These are phyloP conservation scores for Candida gigantensis DNA, from an alignment of 1,139 yeast species.

Conservation along the genomic window DNA sequence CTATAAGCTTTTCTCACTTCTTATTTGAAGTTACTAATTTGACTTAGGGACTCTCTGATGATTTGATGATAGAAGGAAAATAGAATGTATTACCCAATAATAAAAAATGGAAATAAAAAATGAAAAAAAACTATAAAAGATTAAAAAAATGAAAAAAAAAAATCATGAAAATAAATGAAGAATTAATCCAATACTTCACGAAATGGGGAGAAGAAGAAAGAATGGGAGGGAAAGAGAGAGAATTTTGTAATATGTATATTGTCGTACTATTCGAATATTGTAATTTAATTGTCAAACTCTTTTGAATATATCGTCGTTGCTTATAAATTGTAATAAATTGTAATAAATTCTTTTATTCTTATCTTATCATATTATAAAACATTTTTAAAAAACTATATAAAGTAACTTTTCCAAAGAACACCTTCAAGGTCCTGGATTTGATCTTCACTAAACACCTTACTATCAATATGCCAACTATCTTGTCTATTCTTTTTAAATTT, in stretches of 20 bases:
- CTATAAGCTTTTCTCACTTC: constrained; percentile 76
- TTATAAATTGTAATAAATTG: constrained; percentile 1
- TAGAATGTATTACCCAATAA: too few relatives aligned
- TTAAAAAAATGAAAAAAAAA: too few relatives aligned
- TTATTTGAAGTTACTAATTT: constrained; percentile 60
- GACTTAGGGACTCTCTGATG: too few relatives aligned
- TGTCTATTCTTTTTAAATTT: constrained; percentile 90
- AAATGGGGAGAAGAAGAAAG: too few relatives aligned
- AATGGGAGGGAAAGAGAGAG: background rate
- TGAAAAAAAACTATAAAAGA: too few relatives aligned
- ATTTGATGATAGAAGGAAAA: too few relatives aligned
- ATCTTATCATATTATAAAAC: too few relatives aligned
- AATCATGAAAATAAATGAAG: too few relatives aligned
- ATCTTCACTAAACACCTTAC: constrained; percentile 69
- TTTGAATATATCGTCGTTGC: too few relatives aligned
- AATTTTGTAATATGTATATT: too few relatives aligned
- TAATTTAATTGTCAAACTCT: background rate
- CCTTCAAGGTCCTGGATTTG: constrained; percentile 94
- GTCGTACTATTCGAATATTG: background rate
- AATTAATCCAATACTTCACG: too few relatives aligned
- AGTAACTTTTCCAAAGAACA: constrained; percentile 89
- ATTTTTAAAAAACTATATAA: constrained; percentile 49
- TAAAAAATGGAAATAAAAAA: background rate
- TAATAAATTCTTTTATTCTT: too few relatives aligned
- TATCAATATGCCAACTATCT: constrained; percentile 95